These are phyloP conservation scores for Phytopythium chamaehyphon DNA, from an alignment of 352 stramenopile species.

Conservation along the genomic window DNA sequence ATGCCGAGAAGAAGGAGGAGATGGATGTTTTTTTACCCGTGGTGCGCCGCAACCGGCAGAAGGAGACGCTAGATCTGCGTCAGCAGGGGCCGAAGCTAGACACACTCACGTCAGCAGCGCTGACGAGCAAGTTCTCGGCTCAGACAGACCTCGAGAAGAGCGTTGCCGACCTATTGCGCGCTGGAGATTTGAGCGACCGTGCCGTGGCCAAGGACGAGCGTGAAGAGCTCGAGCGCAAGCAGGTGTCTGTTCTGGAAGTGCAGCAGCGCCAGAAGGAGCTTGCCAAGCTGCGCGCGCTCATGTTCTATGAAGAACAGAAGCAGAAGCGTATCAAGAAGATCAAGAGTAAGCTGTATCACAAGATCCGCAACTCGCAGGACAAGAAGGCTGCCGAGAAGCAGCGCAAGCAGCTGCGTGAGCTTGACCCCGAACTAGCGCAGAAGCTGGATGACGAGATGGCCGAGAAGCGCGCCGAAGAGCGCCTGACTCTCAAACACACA, in stretches of 20 bases:
- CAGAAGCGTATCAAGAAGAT: constrained; percentile 98
- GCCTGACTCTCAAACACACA: constrained; percentile 97
- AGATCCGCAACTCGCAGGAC: constrained; percentile 95
- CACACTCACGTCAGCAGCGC: constrained; percentile 74
- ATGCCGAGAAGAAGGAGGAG: constrained; percentile 86
- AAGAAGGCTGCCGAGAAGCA: constrained; percentile 87
- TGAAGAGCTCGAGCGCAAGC: constrained; percentile 68
- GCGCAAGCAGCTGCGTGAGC: constrained; percentile 62
- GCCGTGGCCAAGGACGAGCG: constrained; percentile 61
- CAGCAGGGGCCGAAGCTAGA: constrained; percentile 80
- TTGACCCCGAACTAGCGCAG: constrained; percentile 71
- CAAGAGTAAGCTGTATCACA: constrained; percentile 99
- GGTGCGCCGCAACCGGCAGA: constrained; percentile 90
- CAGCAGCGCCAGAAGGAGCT: constrained; percentile 89
- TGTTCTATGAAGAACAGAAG: constrained; percentile 99
- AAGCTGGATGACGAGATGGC: constrained; percentile 80
- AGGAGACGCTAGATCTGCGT: constrained; percentile 94
- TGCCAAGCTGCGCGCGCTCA: constrained; percentile 93
- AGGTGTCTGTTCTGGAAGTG: constrained; percentile 76
- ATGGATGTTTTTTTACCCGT: constrained; percentile 88
- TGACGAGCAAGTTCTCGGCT: constrained; percentile 92
- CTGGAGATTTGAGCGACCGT: constrained; percentile 56
- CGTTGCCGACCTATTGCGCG: constrained; percentile 60
- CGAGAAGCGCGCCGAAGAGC: constrained; percentile 93
- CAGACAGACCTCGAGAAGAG: constrained; percentile 89